phyloP scores from a whole-genome alignment of 1,284 basidiomycete species.

The Mycena citricolor region DNA sequence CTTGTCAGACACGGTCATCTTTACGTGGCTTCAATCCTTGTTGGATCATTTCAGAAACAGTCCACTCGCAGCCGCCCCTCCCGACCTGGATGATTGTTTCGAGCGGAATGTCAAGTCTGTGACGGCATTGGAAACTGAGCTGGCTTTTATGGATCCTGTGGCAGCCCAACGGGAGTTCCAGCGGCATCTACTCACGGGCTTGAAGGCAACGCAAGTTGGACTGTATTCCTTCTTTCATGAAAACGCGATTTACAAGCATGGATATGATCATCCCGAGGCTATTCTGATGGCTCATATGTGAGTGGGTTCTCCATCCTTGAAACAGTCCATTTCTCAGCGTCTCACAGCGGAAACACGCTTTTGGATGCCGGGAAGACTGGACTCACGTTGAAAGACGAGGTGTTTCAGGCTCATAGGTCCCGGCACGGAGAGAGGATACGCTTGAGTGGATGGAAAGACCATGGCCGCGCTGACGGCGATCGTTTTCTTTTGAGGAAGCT shows the following conservation, averaged over 20 bases:
- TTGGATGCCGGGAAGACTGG: slow-evolving; percentile 59
- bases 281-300: slow-evolving; percentile 65
- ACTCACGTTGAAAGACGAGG: slow-evolving; percentile 36
- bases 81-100: slow-evolving; percentile 47
- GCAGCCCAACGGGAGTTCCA: slow-evolving; percentile 44
- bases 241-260: slow-evolving; percentile 46
- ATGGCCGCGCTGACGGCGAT: slow-evolving; percentile 1
- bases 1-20: slow-evolving; percentile 55
- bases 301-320: slow-evolving; percentile 24
- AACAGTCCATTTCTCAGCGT: background rate
- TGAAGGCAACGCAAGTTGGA: slow-evolving; percentile 52
- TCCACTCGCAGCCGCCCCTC: slow-evolving; percentile 38
- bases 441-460: background rate
- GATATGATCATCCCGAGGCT: slow-evolving; percentile 46
- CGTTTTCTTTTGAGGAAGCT: slow-evolving; percentile 7
- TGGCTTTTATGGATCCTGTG: slow-evolving; percentile 3
- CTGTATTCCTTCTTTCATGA: slow-evolving; percentile 65
- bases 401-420: slow-evolving; percentile 37
- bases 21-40: slow-evolving; percentile 47
- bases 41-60: slow-evolving; percentile 49
- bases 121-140: slow-evolving; percentile 34
- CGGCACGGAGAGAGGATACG: slow-evolving; percentile 26
- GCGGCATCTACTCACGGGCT: slow-evolving; percentile 45
- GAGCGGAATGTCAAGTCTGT: slow-evolving; percentile 49
- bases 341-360: slow-evolving; percentile 49